These are phyloP conservation scores for Penicillium expansum DNA, from an alignment of 2,329 filamentous ascomycete genomes.

Conservation along the genomic window DNA sequence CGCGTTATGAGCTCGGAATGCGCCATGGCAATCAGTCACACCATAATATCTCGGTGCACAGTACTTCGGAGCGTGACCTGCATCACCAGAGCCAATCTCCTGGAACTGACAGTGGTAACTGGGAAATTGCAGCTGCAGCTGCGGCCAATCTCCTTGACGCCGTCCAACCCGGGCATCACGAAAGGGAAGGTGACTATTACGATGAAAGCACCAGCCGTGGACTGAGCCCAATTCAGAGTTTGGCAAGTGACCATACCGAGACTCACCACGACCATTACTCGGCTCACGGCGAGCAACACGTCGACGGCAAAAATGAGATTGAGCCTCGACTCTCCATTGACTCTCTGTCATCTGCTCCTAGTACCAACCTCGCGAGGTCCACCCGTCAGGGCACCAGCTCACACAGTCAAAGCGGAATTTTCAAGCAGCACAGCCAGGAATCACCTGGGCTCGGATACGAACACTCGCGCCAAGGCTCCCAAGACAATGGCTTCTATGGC, in stretches of 20 bases:
- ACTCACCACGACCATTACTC: conserved; percentile 44
- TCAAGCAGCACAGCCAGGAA: conserved; percentile 42
- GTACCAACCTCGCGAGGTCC: conserved; percentile 55
- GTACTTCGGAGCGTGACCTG: conserved; percentile 46
- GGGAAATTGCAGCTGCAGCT: conserved; percentile 42
- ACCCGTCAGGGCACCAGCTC: conserved; percentile 54
- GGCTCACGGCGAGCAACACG: background rate
- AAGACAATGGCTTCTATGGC: conserved; percentile 29
- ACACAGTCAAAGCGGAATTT: conserved; percentile 50
- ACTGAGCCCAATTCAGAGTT: conserved; percentile 86
- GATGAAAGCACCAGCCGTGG: conserved; percentile 68
- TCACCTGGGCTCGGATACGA: conserved; percentile 41
- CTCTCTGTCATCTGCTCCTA: conserved; percentile 57
- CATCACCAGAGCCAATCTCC: conserved; percentile 37
- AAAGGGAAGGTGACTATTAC: conserved; percentile 46
- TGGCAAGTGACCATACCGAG: conserved; percentile 78
- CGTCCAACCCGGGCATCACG: conserved; percentile 49
- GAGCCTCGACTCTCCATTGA: conserved; percentile 54
- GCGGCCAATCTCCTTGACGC: conserved; percentile 36
- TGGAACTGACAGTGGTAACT: conserved; percentile 35
- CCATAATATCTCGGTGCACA: conserved; percentile 50
- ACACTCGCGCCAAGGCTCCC: conserved; percentile 28
- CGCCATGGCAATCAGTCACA: conserved; percentile 61
- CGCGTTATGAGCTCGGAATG: conserved; percentile 60
- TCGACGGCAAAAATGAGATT: conserved; percentile 58